Percentiles rank a stretch among this genome's conserved stretches.
Evolutionary conservation across 768 basidiomycete species (phyloP).

Genomic region (Kwoniella sp.): DNA sequence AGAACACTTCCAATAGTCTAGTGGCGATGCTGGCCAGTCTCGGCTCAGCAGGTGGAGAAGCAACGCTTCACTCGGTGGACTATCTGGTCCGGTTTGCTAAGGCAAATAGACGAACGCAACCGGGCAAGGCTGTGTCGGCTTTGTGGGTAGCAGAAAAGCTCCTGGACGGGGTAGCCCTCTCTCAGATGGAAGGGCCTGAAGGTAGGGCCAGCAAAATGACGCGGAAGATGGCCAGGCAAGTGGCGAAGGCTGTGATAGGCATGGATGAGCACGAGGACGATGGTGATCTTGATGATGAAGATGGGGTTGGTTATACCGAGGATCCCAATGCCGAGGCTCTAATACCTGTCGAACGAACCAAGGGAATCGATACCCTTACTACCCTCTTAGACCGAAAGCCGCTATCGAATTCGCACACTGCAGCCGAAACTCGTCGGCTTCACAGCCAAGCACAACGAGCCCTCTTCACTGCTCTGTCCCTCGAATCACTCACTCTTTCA

Average conservation of each 20-base stretch:
- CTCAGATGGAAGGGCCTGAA: constrained; percentile 29
- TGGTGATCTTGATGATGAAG: constrained; percentile 45
- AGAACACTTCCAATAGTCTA: constrained; percentile 59
- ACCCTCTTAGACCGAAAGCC: constrained; percentile 57
- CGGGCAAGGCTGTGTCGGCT: constrained; percentile 61
- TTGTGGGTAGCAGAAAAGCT: constrained; percentile 81
- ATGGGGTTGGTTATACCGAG: constrained; percentile 15
- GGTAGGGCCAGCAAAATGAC: constrained; percentile 59
- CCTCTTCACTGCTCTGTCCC: constrained; percentile 70
- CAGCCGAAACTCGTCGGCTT: constrained; percentile 37
- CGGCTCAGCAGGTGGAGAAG: constrained; percentile 69
- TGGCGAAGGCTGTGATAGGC: constrained; percentile 68
- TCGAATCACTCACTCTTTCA: constrained; percentile 73
- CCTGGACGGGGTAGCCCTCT: constrained; percentile 67
- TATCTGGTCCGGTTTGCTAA: constrained; percentile 73
- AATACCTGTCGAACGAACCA: constrained; percentile 64
- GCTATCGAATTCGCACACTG: constrained; percentile 44
- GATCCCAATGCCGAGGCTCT: constrained; percentile 51
- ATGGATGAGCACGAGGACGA: constrained; percentile 65
- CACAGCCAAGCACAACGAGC: constrained; percentile 60
- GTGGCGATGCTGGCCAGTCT: constrained; percentile 72
- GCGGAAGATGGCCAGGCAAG: constrained; percentile 66
- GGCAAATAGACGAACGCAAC: constrained; percentile 60
- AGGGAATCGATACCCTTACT: constrained; percentile 67
- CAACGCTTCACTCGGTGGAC: constrained; percentile 68